Conservation (phyloP, 176 grass and related monocot species). For the Alloteropsis semialata region DNA sequence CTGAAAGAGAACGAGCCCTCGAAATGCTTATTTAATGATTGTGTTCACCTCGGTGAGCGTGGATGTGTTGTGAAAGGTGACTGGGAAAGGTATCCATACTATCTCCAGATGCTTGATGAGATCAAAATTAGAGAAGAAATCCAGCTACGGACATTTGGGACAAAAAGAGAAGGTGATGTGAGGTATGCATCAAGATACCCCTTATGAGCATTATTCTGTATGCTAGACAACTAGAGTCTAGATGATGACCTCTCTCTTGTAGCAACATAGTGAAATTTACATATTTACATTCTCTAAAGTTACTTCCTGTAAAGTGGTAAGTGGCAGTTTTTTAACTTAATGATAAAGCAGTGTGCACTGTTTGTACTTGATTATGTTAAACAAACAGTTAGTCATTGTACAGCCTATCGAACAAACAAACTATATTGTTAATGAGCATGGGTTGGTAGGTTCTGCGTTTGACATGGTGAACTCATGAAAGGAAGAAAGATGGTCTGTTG, state of each 20-base stretch:
- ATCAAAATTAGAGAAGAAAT: slow-evolving; percentile 94
- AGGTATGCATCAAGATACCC: slow-evolving; percentile 43
- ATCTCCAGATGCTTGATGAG: slow-evolving; percentile 96
- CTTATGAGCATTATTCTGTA: slow-evolving; percentile 4
- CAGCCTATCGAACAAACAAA: background rate
- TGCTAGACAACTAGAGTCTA: background rate
- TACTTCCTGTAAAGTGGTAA: no score
- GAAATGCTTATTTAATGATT: slow-evolving; percentile 83
- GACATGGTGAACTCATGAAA: background rate
- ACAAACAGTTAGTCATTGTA: background rate
- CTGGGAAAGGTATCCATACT: slow-evolving; percentile 97
- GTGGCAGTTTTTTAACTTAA: background rate
- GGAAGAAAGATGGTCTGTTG: background rate
- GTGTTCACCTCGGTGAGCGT: slow-evolving; percentile 85
- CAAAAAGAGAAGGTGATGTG: slow-evolving; percentile 85
- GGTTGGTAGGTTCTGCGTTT: background rate
- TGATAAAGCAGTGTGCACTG: no score
- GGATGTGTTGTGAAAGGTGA: slow-evolving; percentile 84
- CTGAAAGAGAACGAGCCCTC: slow-evolving; percentile 56
- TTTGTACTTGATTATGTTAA: background rate
- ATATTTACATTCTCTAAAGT: no score
- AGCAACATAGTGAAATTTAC: no score
- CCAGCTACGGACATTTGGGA: slow-evolving; percentile 89
- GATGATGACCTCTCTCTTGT: background rate
- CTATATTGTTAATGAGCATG: background rate